A percentile compares a stretch with the other conserved stretches of the same genome.
Conservation (phyloP, 1,284 basidiomycete genomes). For the Cutaneotrichosporon mucoides region DNA sequence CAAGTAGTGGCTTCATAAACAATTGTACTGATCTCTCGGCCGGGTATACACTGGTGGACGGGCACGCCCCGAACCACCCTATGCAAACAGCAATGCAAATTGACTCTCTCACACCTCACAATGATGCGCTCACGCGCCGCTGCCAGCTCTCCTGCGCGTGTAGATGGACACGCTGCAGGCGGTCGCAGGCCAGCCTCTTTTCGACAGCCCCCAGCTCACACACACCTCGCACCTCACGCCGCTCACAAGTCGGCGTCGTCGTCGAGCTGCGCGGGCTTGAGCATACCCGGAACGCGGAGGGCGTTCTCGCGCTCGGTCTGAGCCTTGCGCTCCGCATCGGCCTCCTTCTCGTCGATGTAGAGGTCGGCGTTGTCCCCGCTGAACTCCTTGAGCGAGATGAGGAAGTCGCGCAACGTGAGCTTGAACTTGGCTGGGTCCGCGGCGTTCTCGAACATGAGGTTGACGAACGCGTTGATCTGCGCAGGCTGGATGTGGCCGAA, state of each 20-base stretch:
- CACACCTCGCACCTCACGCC: too few relatives aligned
- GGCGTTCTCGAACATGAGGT: slow-evolving; percentile 77
- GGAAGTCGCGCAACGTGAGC: slow-evolving; percentile 73
- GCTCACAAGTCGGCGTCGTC: slow-evolving; percentile 61
- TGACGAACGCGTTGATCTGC: slow-evolving; percentile 75
- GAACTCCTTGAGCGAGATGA: slow-evolving; percentile 89
- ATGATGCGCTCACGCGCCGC: too few relatives aligned
- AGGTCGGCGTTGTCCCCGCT: slow-evolving; percentile 76
- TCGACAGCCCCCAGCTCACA: too few relatives aligned
- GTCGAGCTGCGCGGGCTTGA: slow-evolving; percentile 84
- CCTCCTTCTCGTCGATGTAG: slow-evolving; percentile 92
- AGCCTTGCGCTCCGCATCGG: slow-evolving; percentile 64
- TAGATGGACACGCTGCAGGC: too few relatives aligned
- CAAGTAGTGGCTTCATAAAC: slow-evolving; percentile 5
- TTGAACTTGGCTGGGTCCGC: slow-evolving; percentile 92
- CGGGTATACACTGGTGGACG: slow-evolving; percentile 1
- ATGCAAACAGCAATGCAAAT: slow-evolving; percentile 12
- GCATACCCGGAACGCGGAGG: slow-evolving; percentile 94
- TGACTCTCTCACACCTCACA: not conserved
- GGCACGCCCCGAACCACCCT: slow-evolving; percentile 4
- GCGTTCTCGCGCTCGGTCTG: slow-evolving; percentile 82
- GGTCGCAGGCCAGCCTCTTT: too few relatives aligned
- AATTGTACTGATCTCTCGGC: slow-evolving; percentile 5
- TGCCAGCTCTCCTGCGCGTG: too few relatives aligned
- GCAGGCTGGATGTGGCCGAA: slow-evolving; percentile 84